Conservation (phyloP, 2,329 filamentous ascomycete genomes). For the Cladosporium sphaerospermum region DNA sequence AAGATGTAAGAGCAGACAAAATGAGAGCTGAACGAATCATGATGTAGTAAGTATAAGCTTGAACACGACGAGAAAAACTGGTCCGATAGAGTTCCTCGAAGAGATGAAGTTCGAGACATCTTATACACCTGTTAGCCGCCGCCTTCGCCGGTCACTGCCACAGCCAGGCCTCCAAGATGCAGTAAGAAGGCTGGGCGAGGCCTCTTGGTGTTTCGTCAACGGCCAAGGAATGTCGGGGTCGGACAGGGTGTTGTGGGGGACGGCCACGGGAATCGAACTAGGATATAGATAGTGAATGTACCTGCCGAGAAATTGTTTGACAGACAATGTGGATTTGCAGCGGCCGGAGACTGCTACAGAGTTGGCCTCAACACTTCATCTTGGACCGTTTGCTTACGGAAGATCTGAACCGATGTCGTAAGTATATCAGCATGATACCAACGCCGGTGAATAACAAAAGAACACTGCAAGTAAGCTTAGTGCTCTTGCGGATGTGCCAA, state of each 20-base stretch:
- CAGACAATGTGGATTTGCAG: too few species aligned
- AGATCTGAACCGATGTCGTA: too few species aligned
- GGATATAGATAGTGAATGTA: constrained; percentile 1
- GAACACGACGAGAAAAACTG: neutral
- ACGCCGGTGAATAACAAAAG: neutral
- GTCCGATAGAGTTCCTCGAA: neutral
- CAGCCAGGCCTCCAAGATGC: neutral
- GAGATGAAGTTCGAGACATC: neutral
- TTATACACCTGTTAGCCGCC: neutral
- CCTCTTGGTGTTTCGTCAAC: constrained; percentile 5
- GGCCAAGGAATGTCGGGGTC: constrained; percentile 3
- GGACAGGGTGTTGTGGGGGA: neutral
- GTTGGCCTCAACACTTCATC: too few species aligned
- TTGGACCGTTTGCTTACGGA: too few species aligned
- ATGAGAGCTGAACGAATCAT: constrained; percentile 4
- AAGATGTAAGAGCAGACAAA: neutral
- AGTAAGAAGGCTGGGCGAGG: neutral
- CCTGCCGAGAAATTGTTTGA: neutral
- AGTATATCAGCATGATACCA: too few species aligned
- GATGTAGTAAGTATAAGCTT: neutral
- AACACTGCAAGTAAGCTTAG: neutral
- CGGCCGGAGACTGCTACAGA: too few species aligned
- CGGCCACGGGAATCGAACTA: neutral
- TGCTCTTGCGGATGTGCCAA: constrained; percentile 5
- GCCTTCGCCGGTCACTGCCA: neutral